A percentile compares a stretch with the other conserved stretches of the same genome.
These are phyloP conservation scores for Pleoardoris graminearum DNA, from an alignment of 2,329 filamentous ascomycete genomes.

Conservation along the genomic window DNA sequence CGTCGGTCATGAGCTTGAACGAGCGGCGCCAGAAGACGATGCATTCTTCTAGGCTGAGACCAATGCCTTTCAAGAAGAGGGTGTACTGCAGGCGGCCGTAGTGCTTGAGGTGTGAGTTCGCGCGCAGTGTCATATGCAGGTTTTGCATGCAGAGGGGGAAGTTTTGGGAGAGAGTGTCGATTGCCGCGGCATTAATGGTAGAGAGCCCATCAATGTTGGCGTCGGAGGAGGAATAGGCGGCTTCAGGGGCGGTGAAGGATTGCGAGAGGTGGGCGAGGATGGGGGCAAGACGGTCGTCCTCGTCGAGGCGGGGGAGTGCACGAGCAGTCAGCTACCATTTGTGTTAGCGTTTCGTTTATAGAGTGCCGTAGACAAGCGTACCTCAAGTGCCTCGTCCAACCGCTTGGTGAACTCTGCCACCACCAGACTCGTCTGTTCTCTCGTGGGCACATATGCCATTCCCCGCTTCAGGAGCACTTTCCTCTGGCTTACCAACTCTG, in stretches of 20 bases:
- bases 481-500: conserved; percentile 81
- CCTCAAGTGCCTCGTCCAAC: conserved; percentile 81
- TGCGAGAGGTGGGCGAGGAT: conserved; percentile 85
- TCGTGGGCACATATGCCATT: conserved; percentile 86
- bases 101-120: conserved; percentile 90
- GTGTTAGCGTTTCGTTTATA: conserved; percentile 6
- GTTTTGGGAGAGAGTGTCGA: conserved; percentile 75
- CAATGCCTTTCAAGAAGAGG: conserved; percentile 94
- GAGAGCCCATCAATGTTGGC: conserved; percentile 78
- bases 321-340: conserved; percentile 74
- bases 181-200: conserved; percentile 59
- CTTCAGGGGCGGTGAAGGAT: conserved; percentile 91
- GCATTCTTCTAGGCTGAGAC: conserved; percentile 86
- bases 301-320: conserved; percentile 86
- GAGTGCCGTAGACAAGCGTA: conserved; percentile 45
- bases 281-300: conserved; percentile 85
- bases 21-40: conserved; percentile 86
- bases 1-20: conserved; percentile 87
- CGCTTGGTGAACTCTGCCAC: conserved; percentile 80
- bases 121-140: conserved; percentile 80
- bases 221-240: conserved; percentile 71
- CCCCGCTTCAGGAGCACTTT: conserved; percentile 76
- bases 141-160: conserved; percentile 95
- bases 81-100: conserved; percentile 92
- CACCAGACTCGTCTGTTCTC: conserved; percentile 87